Evolutionary conservation across 345 rosid genomes (phyloP).

Genomic region (Eutrema heterophyllum): DNA sequence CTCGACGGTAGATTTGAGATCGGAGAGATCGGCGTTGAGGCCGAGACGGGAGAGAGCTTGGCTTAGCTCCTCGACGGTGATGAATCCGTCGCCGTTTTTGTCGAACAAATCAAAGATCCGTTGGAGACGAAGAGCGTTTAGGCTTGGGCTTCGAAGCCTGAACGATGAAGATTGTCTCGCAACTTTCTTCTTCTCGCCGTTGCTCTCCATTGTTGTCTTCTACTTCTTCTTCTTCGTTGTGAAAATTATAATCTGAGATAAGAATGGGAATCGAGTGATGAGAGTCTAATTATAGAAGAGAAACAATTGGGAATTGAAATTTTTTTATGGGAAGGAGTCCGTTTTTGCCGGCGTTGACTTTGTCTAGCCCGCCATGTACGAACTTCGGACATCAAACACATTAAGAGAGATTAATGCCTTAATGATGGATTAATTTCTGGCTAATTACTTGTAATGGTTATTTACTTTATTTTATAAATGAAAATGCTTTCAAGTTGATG

Average conservation of each 20-base stretch:
- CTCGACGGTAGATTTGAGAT: constrained; percentile 49
- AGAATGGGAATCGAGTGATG: neutral
- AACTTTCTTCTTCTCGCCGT: neutral
- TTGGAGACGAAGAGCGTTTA: constrained; percentile 65
- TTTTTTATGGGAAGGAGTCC: constrained; percentile 7
- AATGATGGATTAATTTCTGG: neutral
- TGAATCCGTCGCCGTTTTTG: constrained; percentile 70
- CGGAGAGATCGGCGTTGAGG: constrained; percentile 54
- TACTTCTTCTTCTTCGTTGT: neutral
- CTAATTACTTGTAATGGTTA: neutral
- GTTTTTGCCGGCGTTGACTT: constrained; percentile 29
- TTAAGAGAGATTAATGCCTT: neutral
- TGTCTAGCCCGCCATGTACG: constrained; percentile 30
- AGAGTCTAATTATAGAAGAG: constrained; percentile 27
- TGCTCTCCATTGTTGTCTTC: constrained; percentile 15
- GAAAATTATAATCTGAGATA: constrained; percentile 4
- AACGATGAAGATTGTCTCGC: constrained; percentile 39
- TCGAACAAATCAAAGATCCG: constrained; percentile 79
- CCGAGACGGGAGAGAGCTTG: constrained; percentile 66
- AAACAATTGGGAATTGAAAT: neutral
- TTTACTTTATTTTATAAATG: neutral
- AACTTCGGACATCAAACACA: neutral
- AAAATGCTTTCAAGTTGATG: constrained; percentile 5
- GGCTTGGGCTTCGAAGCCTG: constrained; percentile 52
- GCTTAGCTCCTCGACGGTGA: constrained; percentile 56